phyloP scores from a whole-genome alignment of 177 flowering plant species.

The Tripterygium wilfordii region DNA sequence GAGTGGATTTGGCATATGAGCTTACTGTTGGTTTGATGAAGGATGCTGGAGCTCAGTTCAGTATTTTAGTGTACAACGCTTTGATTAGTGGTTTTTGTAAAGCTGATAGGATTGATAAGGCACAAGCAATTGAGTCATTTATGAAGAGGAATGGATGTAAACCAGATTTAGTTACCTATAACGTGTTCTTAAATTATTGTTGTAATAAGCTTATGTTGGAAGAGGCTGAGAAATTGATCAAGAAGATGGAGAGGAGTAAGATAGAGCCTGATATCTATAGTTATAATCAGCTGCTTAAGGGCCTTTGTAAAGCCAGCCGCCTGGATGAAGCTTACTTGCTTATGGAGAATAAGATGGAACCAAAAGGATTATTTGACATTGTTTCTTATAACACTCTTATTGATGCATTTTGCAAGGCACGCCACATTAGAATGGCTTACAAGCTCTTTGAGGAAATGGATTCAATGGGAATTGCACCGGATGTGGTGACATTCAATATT shows the following conservation, averaged over 20 bases:
- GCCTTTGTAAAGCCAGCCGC: conserved; percentile 67
- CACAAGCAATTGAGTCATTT: conserved; percentile 57
- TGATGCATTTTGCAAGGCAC: conserved; percentile 45
- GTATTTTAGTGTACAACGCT: conserved; percentile 53
- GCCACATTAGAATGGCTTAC: conserved; percentile 42
- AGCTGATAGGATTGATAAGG: conserved; percentile 65
- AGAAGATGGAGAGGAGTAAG: conserved; percentile 58
- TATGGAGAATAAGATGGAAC: conserved; percentile 61
- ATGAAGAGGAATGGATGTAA: conserved; percentile 71
- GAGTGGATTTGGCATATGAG: conserved; percentile 92
- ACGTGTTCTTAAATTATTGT: conserved; percentile 62
- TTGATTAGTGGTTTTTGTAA: conserved; percentile 83
- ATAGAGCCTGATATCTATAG: conserved; percentile 68
- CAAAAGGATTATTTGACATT: conserved; percentile 54
- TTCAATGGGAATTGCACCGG: conserved; percentile 53
- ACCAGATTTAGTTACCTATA: conserved; percentile 84
- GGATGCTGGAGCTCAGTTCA: conserved; percentile 27
- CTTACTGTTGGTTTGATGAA: conserved; percentile 52
- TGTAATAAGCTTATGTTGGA: conserved; percentile 63
- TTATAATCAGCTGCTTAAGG: conserved; percentile 85
- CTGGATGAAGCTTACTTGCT: conserved; percentile 60
- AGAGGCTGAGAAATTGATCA: conserved; percentile 67
- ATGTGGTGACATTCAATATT: conserved; percentile 74
- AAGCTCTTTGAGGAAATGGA: conserved; percentile 69
- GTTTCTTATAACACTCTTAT: conserved; percentile 83